Percentiles rank a stretch among this genome's conserved stretches.
Conservation (phyloP, 2,329 filamentous ascomycete genomes). For the Didymella lethalis region DNA sequence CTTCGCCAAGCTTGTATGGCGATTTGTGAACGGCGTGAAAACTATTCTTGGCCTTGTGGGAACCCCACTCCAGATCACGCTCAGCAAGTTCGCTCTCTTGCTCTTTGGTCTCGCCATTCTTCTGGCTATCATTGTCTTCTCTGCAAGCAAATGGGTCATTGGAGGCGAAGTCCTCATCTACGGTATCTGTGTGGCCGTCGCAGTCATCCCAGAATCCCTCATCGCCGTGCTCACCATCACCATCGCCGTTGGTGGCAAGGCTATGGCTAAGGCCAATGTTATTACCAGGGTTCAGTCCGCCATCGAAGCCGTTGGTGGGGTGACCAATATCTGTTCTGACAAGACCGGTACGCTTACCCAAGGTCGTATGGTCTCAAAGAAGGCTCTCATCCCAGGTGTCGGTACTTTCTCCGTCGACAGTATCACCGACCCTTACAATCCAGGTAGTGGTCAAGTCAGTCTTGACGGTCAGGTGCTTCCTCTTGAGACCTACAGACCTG, state of each 20-base stretch:
- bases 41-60: conserved; percentile 73
- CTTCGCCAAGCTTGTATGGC: conserved; percentile 33
- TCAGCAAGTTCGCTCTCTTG: conserved; percentile 83
- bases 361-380: conserved; percentile 52
- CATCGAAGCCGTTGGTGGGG: conserved; percentile 52
- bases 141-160: conserved; percentile 61
- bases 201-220: conserved; percentile 61
- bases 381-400: conserved; percentile 48
- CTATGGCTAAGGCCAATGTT: conserved; percentile 53
- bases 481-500: conserved; percentile 34
- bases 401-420: conserved; percentile 45
- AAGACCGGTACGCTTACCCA: conserved; percentile 53
- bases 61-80: conserved; percentile 83
- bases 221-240: conserved; percentile 74
- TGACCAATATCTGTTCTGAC: conserved; percentile 54
- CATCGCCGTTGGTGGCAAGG: conserved; percentile 58
- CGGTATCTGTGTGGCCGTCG: conserved; percentile 57
- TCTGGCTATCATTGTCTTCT: conserved; percentile 73
- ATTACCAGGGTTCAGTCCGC: conserved; percentile 51
- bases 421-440: conserved; percentile 48
- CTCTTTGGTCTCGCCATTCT: conserved; percentile 78
- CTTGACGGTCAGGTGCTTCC: conserved; percentile 41
- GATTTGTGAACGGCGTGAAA: conserved; percentile 51
- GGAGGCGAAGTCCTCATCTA: conserved; percentile 57
- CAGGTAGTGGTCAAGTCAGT: conserved; percentile 44